Percentiles rank a stretch among this genome's conserved stretches.
phyloP scores from a whole-genome alignment of 768 basidiomycete species.

The Lactarius deliciosus region DNA sequence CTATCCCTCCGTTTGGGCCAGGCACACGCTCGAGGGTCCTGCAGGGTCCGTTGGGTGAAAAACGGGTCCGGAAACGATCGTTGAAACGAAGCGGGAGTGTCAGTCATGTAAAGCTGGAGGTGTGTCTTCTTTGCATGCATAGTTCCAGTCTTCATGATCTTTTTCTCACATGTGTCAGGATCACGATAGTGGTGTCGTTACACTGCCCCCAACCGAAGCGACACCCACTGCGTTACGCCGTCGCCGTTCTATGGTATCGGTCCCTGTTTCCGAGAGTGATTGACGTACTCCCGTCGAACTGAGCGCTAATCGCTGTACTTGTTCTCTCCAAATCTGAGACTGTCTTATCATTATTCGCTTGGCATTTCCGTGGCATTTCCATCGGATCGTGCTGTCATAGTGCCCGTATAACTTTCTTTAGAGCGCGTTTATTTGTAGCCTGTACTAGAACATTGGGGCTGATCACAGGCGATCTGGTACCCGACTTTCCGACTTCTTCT shows the following conservation, averaged over 20 bases:
- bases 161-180: conserved; percentile 20
- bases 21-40: conserved; percentile 10
- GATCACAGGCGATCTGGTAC: neutral
- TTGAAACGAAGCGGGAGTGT: conserved; percentile 27
- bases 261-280: conserved; percentile 21
- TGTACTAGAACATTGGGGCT: neutral
- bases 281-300: conserved; percentile 6
- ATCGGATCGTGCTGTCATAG: conserved; percentile 37
- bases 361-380: conserved; percentile 35
- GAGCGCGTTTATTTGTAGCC: neutral
- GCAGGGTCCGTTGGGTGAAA: conserved; percentile 17
- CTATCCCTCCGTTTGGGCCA: neutral
- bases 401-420: neutral
- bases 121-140: neutral
- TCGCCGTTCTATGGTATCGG: conserved; percentile 23
- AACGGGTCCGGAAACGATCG: conserved; percentile 23
- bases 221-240: conserved; percentile 19
- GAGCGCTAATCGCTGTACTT: conserved; percentile 40
- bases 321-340: neutral
- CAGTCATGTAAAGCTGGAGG: conserved; percentile 20
- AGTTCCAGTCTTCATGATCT: neutral
- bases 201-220: conserved; percentile 18
- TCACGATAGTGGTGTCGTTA: conserved; percentile 9
- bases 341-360: conserved; percentile 7
- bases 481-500: neutral